Base-by-base conservation (phyloP, 495 filamentous ascomycete species). In the Cercophora scortea region DNA sequence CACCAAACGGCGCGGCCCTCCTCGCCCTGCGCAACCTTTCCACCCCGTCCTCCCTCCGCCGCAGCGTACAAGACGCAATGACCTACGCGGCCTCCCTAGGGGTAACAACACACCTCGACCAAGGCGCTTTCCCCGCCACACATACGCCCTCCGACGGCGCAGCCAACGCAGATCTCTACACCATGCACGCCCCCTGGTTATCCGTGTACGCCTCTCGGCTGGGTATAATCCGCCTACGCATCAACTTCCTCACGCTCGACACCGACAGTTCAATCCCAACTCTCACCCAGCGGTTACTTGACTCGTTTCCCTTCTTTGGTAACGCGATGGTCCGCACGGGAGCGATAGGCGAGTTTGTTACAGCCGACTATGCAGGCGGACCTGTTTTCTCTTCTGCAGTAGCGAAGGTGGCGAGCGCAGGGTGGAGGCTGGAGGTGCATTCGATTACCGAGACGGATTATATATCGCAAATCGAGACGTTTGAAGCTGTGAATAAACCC, bases 371-470 rank as follows among this genome's bases (percentile, higher is more conserved):
- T 15, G 50, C 53, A 32, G 55, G 53, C 46, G 60, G 60, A 8
- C 57, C 57, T 3, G 50, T 65, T 12, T 63, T 65, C 41, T 54
- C 53, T 10, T 48, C 52, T 3, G 60, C 57, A 1, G 51, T 51
- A 9, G 12, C 18, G 3, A 51, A 49, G 3, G 49, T 63, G 13
- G 63, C 63, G 1, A 18, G 38, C n/a, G 60, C 63, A 9, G 55
- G 58, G 1, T 65, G 63, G 63, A 60, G 63, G 11, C 52, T 63
- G 0, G 63, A 65, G 42, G 60, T 63, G 12, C 63, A 65, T 43
- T 62, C 63, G 4, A 45, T 65, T 4, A 53, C 50, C 0, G 47
- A 17, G 0, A 53, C 48, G 0, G 63, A 65, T 18, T 61, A 44
- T 35, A 35, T 57, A 25, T 45, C 44, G 6, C 57, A 63, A 42